Base-by-base conservation (phyloP, 352 stramenopile genomes). In the Phytophthora multivora region DNA sequence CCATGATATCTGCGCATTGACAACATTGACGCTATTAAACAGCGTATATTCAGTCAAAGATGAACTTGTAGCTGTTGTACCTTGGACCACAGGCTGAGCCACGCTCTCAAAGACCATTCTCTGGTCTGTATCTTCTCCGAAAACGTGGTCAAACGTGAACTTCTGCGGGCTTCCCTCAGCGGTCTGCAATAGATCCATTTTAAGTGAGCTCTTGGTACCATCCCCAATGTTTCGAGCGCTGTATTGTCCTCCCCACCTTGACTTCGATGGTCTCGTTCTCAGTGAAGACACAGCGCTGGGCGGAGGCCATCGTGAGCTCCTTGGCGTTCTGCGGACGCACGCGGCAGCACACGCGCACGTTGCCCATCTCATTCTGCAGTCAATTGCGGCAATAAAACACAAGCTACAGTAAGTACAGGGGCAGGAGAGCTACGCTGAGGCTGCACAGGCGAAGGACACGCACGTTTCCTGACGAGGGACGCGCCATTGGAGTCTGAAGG, bases 141-240 rank as follows among this genome's bases (percentile, higher is more conserved):
- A 98, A 0, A 97, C 90, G 28, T 86, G 71, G 68, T 98, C 92
- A 69, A 97, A 98, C 38, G 80, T 95, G 62, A 93, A 96, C 43
- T 83, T 89, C 41, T 93, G 82, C n/a, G 73, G 66, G 52, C 51
- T 67, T 28, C 80, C 84, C 25, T 89, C 82, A 49, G 68, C 76
- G 0, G 73, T 69, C 77, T 89, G 35, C n/a, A 66, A 39, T 25
- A 54, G 13, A 12, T 6, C 23, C 36, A 36, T 10, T 18, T 21
- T 45, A 38, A 42, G 30, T 64, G 35, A 59, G 39, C 26, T 43
- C 36, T 40, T 48, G 3, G 41, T 35, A 54, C 28, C 15, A 21
- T 31, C 8, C 3, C 25, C 16, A 30, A 9, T 9, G 26, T 10
- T 30, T 30, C 7, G 7, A 30, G 26, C 26, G 26, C 30, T 13